phyloP scores from a whole-genome alignment of 2,329 filamentous ascomycete genomes.

The Lizonia empirigonia region DNA sequence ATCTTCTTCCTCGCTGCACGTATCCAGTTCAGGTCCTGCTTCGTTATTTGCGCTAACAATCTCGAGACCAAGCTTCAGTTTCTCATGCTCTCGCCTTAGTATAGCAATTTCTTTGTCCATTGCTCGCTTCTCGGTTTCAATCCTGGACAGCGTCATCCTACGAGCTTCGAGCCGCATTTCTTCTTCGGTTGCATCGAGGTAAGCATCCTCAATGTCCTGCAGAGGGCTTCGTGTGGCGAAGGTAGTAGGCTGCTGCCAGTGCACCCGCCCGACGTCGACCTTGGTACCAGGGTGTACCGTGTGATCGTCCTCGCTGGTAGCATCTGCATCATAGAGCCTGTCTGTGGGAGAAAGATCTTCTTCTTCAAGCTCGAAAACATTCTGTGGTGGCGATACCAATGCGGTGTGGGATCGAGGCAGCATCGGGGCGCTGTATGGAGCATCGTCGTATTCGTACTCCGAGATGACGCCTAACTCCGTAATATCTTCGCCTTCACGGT shows the following conservation, averaged over 20 bases:
- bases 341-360: slow-evolving; percentile 23
- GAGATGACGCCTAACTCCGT: slow-evolving; percentile 26
- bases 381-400: not conserved
- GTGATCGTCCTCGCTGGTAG: not conserved
- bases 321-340: not conserved
- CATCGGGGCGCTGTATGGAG: not conserved
- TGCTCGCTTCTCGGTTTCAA: slow-evolving; percentile 14
- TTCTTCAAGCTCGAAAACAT: slow-evolving; percentile 16
- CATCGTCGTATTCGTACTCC: slow-evolving; percentile 20
- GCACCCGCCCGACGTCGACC: not conserved
- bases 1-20: slow-evolving; percentile 6
- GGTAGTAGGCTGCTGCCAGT: not conserved
- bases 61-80: slow-evolving; percentile 14
- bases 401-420: slow-evolving; percentile 4
- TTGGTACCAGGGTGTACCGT: slow-evolving; percentile 7
- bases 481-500: slow-evolving; percentile 17
- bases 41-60: too few species aligned
- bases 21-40: not conserved
- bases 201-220: slow-evolving; percentile 28
- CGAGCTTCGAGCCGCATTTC: slow-evolving; percentile 10
- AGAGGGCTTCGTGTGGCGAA: slow-evolving; percentile 25
- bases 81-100: slow-evolving; percentile 19
- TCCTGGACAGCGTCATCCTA: not conserved
- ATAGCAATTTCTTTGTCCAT: slow-evolving; percentile 16
- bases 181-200: slow-evolving; percentile 27